Percentiles rank a stretch among this genome's conserved stretches.
These are phyloP conservation scores for Aphanomyces stellatus DNA, from an alignment of 352 stramenopile genomes.

Conservation along the genomic window DNA sequence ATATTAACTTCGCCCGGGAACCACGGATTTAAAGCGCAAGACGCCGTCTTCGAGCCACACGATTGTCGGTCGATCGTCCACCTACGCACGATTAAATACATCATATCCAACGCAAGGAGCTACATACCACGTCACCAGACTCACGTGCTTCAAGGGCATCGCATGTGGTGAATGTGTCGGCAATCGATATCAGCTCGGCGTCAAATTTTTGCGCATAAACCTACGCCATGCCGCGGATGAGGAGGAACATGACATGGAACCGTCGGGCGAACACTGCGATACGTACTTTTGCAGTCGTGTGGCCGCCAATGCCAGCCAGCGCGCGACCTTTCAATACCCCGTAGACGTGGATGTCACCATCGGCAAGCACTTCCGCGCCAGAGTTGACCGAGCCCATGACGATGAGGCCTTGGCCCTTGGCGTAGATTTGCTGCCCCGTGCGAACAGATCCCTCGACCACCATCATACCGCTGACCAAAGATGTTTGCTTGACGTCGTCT, in stretches of 20 bases:
- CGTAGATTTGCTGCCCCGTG: conserved; percentile 83
- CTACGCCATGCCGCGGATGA: background rate
- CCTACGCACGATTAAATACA: background rate
- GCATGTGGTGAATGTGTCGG: conserved; percentile 85
- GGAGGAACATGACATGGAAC: background rate
- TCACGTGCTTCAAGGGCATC: conserved; percentile 36
- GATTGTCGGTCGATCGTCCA: conserved; percentile 10
- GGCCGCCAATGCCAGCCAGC: conserved; percentile 75
- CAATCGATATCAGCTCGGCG: conserved; percentile 85
- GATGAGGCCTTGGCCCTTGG: conserved; percentile 69
- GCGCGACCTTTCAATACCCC: conserved; percentile 75
- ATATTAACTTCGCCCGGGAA: background rate
- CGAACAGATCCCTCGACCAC: conserved; percentile 65
- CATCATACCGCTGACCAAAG: conserved; percentile 27
- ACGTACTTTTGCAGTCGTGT: conserved; percentile 36
- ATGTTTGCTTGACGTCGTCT: no score
- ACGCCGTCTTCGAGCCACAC: conserved; percentile 19
- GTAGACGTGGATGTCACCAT: conserved; percentile 79
- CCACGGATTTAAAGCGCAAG: conserved; percentile 15
- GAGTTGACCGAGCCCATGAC: conserved; percentile 82
- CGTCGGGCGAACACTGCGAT: conserved; percentile 56
- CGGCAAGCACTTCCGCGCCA: conserved; percentile 78
- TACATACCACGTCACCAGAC: background rate
- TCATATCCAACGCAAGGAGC: background rate
- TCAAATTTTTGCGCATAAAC: conserved; percentile 57